Percentiles rank a stretch among this genome's conserved stretches.
Evolutionary conservation across 495 filamentous ascomycete species (phyloP).

Genomic region (Penicillium simplicissimum): DNA sequence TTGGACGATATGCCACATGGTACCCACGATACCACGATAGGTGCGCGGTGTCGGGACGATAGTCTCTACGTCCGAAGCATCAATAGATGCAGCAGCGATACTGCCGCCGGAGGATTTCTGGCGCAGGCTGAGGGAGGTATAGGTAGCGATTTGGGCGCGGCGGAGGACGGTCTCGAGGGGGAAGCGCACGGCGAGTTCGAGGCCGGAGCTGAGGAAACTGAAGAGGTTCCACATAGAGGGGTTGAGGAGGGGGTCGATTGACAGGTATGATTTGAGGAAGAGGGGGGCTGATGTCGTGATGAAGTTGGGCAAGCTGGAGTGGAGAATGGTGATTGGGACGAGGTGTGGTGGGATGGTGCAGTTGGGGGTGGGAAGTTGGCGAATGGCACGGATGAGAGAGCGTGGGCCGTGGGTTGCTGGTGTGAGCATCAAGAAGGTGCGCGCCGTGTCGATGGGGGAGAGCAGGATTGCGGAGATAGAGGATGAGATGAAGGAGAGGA

Average conservation of each 20-base stretch:
- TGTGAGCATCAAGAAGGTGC: conserved; percentile 84
- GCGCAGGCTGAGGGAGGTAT: conserved; percentile 46
- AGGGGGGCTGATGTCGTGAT: conserved; percentile 79
- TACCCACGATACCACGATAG: conserved; percentile 80
- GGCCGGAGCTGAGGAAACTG: conserved; percentile 71
- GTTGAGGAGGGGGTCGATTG: conserved; percentile 78
- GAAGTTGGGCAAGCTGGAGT: conserved; percentile 78
- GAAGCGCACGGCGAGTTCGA: conserved; percentile 81
- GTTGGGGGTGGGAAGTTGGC: conserved; percentile 66
- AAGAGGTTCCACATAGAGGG: conserved; percentile 76
- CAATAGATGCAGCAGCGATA: conserved; percentile 39
- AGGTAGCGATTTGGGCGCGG: conserved; percentile 76
- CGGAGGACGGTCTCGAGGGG: conserved; percentile 91
- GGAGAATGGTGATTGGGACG: conserved; percentile 78
- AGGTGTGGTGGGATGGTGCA: conserved; percentile 70
- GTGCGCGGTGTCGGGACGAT: conserved; percentile 62
- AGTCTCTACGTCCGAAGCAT: conserved; percentile 59
- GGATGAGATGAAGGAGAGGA: conserved; percentile 79
- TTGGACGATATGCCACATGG: conserved; percentile 80
- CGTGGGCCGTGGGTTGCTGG: conserved; percentile 70
- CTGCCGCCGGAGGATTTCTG: conserved; percentile 57
- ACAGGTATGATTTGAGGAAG: conserved; percentile 72
- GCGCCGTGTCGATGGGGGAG: conserved; percentile 83
- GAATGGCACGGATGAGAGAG: conserved; percentile 71
- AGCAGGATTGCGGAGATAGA: conserved; percentile 77